A percentile compares a stretch with the other conserved stretches of the same genome.
Conservation (phyloP, 805 yeast species). For the Metschnikowia matae region DNA sequence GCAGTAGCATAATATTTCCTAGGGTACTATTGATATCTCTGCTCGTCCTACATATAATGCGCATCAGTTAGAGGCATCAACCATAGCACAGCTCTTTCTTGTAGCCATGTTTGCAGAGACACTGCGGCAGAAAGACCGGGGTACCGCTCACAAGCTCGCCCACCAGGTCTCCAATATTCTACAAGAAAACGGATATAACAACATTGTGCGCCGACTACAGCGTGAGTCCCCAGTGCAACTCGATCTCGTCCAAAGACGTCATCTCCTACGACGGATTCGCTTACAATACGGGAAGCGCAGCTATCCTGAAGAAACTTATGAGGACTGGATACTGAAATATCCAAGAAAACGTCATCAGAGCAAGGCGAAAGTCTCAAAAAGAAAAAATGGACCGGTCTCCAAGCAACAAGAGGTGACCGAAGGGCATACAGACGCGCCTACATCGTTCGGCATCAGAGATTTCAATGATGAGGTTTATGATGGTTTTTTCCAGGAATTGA, state of each 20-base stretch:
- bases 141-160: background rate
- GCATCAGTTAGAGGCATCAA: background rate
- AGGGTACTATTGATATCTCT: background rate
- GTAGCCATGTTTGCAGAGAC: conserved; percentile 5
- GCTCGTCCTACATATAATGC: background rate
- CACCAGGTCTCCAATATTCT: background rate
- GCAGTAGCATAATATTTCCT: background rate
- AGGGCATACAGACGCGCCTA: background rate
- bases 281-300: conserved; percentile 9
- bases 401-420: background rate
- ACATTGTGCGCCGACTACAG: background rate
- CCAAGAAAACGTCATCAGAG: background rate
- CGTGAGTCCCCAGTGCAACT: background rate
- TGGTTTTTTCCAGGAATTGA: background rate
- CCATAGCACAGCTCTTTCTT: background rate
- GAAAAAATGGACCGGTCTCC: background rate
- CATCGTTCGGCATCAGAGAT: background rate
- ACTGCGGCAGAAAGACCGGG: background rate
- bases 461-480: background rate
- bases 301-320: conserved; percentile 15
- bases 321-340: conserved; percentile 11
- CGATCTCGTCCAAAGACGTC: conserved; percentile 7
- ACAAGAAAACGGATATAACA: background rate
- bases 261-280: conserved; percentile 17
- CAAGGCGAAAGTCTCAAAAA: background rate